Evolutionary conservation across 106 monocot genomes (phyloP).

Genomic region (Allium fistulosum): DNA sequence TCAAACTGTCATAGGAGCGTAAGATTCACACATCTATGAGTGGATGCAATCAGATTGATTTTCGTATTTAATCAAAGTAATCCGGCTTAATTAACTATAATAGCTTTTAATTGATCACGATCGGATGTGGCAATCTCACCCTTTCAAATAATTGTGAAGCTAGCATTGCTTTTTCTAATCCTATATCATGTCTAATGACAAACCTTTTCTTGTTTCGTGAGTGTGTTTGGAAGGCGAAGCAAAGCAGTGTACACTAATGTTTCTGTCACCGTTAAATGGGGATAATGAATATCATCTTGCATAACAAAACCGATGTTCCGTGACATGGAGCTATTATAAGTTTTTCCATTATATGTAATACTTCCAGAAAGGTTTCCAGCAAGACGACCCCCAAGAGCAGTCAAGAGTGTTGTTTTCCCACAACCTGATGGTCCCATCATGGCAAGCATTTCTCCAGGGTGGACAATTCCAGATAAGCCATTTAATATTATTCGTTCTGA

Average conservation of each 20-base stretch:
- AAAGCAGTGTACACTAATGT: slow-evolving; percentile 44
- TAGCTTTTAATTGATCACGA: neutral
- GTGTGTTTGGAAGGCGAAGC: slow-evolving; percentile 31
- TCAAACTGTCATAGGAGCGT: neutral
- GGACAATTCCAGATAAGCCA: neutral
- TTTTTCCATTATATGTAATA: neutral
- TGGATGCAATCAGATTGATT: neutral
- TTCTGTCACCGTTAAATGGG: slow-evolving; percentile 43
- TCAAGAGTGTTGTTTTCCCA: neutral
- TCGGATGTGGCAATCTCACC: too few species aligned
- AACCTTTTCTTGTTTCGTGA: slow-evolving; percentile 14
- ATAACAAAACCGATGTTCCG: neutral
- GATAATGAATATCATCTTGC: slow-evolving; percentile 42
- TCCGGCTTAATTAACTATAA: neutral
- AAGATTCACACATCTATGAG: neutral
- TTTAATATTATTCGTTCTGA: neutral
- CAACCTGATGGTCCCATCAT: neutral
- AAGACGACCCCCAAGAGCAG: neutral
- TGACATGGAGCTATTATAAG: neutral
- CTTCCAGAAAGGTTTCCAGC: neutral
- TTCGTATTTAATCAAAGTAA: neutral
- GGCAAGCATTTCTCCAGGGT: neutral
- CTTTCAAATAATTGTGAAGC: neutral
- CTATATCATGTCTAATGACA: neutral
- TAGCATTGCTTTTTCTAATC: too few species aligned